A percentile compares a stretch with the other conserved stretches of the same genome.
These are phyloP conservation scores for Pistacia integerrima DNA, from an alignment of 345 rosid genomes.

Conservation along the genomic window DNA sequence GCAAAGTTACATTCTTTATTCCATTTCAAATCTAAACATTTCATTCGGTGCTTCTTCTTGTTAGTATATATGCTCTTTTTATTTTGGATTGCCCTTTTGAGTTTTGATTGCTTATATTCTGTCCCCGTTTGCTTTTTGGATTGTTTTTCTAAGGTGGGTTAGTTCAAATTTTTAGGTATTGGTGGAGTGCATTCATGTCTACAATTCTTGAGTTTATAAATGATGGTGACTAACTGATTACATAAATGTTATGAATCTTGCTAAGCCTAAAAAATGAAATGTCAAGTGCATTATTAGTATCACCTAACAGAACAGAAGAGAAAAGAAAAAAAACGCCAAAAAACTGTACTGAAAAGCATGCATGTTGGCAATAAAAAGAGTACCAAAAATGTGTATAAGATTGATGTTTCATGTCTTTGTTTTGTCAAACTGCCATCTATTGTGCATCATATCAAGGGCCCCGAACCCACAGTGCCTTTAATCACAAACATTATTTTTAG, in stretches of 20 bases:
- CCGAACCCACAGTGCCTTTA: conserved; percentile 17
- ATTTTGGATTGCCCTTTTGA: too few relatives aligned
- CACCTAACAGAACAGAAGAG: conserved; percentile 25
- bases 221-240: too few relatives aligned
- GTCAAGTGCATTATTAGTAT: conserved; percentile 16
- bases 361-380: conserved; percentile 23
- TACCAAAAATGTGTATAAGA: conserved; percentile 21
- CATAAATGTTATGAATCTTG: conserved; percentile 3
- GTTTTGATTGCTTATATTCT: too few relatives aligned
- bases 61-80: too few relatives aligned
- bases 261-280: neutral
- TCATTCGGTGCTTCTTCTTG: too few relatives aligned
- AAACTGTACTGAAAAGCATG: conserved; percentile 29
- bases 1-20: too few relatives aligned
- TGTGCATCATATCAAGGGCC: conserved; percentile 35
- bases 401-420: conserved; percentile 31
- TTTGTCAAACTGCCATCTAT: conserved; percentile 35
- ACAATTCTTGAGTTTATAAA: too few relatives aligned
- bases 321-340: conserved; percentile 24
- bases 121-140: too few relatives aligned
- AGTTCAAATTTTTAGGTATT: too few relatives aligned
- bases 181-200: too few relatives aligned
- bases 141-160: too few relatives aligned
- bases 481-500: conserved; percentile 17
- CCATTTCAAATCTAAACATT: too few relatives aligned